These are phyloP conservation scores for Citrus hindsii DNA, from an alignment of 345 rosid species.

Conservation along the genomic window DNA sequence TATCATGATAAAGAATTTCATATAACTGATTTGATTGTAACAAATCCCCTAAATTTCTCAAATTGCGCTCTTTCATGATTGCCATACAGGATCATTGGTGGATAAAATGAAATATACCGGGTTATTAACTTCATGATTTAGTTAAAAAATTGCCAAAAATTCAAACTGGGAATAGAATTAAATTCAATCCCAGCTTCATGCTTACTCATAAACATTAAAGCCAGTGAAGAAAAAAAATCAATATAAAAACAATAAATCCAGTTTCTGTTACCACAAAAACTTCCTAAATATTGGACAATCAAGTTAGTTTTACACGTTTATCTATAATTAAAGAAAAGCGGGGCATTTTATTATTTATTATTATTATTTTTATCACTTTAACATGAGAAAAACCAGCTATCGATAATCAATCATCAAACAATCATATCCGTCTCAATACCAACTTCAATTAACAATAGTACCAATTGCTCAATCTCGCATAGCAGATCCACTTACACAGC, in stretches of 20 bases:
- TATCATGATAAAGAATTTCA: background rate
- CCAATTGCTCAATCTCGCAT: constrained; percentile 2
- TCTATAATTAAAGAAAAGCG: background rate
- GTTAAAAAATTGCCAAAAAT: background rate
- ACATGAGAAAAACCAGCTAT: background rate
- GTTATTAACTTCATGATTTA: background rate
- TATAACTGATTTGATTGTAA: background rate
- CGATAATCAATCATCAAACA: constrained; percentile 3
- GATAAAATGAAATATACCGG: background rate
- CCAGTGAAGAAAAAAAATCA: background rate
- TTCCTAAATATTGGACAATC: background rate
- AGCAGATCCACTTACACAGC: constrained; percentile 17
- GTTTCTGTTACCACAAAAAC: background rate
- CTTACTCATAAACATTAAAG: background rate
- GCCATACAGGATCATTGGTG: background rate
- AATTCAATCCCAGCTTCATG: background rate
- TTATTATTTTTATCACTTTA: background rate
- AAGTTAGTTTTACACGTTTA: background rate
- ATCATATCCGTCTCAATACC: background rate
- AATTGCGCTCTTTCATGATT: constrained; percentile 12
- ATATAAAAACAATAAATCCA: background rate
- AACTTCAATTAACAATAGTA: background rate
- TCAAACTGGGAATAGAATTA: background rate
- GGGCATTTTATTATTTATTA: background rate
- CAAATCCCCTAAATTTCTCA: constrained; percentile 4